Base-by-base conservation (phyloP, 2,329 filamentous ascomycete species). In the Achaetomium macrosporum region DNA sequence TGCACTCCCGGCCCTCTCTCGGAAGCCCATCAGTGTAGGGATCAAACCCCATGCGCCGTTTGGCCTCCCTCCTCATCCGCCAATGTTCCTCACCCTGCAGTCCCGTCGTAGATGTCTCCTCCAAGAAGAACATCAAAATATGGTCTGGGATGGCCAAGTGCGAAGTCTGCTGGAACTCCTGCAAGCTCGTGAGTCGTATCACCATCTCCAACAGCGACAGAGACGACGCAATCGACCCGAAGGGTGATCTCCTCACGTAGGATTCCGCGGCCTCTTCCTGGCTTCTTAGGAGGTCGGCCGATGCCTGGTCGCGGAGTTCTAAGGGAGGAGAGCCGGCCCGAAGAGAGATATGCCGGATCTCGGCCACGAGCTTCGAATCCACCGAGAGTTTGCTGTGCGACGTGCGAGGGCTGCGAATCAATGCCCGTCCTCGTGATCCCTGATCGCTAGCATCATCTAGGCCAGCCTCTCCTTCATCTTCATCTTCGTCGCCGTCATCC, bases 121-220 rank as follows among this genome's bases (percentile, higher is more conserved):
- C 78, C 15, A 96, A 75, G 71, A 96, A 96, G 72, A 95, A 95
- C 48, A 86, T 90, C 39, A 96, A 75, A 2, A 96, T 82, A 62
- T 96, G 88, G 65, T 96, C 91, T 1, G 88, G 88, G 56, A 95
- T 93, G 7, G 89, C 82, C n/a, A 96, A 78, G 63, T 96, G 90
- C 0, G 88, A 90, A 39, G 83, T 80, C 73, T 96, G 91, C 66
- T 95, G 88, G 68, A 93, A 95, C 72, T 96, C 90, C 66, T 96
- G 91, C 13, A 96, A 79, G 19, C 90, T 89, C 5, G 87, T 85
- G 43, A 96, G 78, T 40, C 92, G 88, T 43, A 96, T 81, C 31
- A 96, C 76, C 75, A 92, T 93, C 68, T 96, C 91, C 50, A 96
- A 80, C 9, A 96, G 79, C 1, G 91, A 96, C 58, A 77, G 70